Evolutionary conservation across 2,329 filamentous ascomycete genomes (phyloP), one percentile per base, ranked within the genome.

Genomic region (Camillea tinctor): DNA sequence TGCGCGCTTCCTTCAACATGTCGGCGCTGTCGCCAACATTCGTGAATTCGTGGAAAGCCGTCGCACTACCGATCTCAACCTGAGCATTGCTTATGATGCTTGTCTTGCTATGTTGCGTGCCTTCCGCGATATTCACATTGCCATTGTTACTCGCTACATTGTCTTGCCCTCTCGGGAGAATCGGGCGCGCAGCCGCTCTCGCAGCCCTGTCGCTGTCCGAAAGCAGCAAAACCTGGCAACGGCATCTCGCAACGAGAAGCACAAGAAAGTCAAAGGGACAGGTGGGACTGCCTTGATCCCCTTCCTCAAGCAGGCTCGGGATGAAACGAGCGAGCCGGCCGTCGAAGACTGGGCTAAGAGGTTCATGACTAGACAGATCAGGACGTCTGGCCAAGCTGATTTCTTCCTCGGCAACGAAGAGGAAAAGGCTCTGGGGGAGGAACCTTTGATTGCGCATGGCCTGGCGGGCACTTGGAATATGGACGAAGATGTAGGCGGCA

Each of bases 131-230:
- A 96, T 93, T 75, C 95, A 99, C 75, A 97, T 99, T 69, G 91
- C 92, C 74, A 94, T 99, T 68, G 95, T 99, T 19, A 93, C 92
- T 4, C 90, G 95, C 49, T 99, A 98, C 79, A 96, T 99, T 74
- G 90, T 99, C 69, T 81, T 95, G 66, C 93, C 94, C 51, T 93
- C 91, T 1, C 87, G 90, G 22, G 90, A 94, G 74, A 85, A 88
- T 6, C 83, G 89, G 56, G 86, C 84, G 1, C 79, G 87, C 52
- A 84, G 85, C 60, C 83, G 86, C 51, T 87, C 86, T 30, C 80
- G 81, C 58, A 86, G 81, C 62, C 84, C 81, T 20, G 82, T 83
- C 71, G 79, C 74, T n/a, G 76, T 76, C 68, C 79, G 80, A 48
- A 76, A 74, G 26, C 67, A 65, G 50, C 66, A 69, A 57, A 92